These are phyloP conservation scores for Angophora floribunda DNA, from an alignment of 345 rosid species.

Conservation along the genomic window DNA sequence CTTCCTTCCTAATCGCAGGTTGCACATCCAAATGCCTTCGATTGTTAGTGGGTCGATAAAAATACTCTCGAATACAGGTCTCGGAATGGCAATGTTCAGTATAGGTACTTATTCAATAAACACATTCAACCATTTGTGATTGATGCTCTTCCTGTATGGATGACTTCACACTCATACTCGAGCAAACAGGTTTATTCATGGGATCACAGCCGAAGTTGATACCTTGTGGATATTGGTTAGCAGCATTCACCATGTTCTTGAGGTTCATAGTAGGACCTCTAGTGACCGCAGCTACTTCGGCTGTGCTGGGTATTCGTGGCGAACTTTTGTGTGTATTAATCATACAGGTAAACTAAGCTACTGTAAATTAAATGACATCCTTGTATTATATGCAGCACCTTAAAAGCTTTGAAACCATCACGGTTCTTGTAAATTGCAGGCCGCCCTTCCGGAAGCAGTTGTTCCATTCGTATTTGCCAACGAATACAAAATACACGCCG, in stretches of 20 bases:
- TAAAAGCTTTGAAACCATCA: neutral
- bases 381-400: neutral
- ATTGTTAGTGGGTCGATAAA: neutral
- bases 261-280: constrained; percentile 10
- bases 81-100: constrained; percentile 16
- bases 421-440: constrained; percentile 18
- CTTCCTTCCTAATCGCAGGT: neutral
- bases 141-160: neutral
- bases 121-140: neutral
- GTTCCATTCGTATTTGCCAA: constrained; percentile 70
- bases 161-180: neutral
- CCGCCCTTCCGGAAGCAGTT: constrained; percentile 66
- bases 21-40: constrained; percentile 1
- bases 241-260: neutral
- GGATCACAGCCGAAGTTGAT: constrained; percentile 6
- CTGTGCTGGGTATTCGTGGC: constrained; percentile 5
- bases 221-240: neutral
- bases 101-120: neutral
- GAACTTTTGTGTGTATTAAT: neutral
- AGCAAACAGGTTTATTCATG: constrained; percentile 7
- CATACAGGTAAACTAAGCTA: neutral
- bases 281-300: constrained; percentile 5
- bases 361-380: neutral
- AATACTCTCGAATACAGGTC: constrained; percentile 6
- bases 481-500: constrained; percentile 62